These are phyloP conservation scores for Neurospora cerealis DNA, from an alignment of 495 filamentous ascomycete species.

Conservation along the genomic window DNA sequence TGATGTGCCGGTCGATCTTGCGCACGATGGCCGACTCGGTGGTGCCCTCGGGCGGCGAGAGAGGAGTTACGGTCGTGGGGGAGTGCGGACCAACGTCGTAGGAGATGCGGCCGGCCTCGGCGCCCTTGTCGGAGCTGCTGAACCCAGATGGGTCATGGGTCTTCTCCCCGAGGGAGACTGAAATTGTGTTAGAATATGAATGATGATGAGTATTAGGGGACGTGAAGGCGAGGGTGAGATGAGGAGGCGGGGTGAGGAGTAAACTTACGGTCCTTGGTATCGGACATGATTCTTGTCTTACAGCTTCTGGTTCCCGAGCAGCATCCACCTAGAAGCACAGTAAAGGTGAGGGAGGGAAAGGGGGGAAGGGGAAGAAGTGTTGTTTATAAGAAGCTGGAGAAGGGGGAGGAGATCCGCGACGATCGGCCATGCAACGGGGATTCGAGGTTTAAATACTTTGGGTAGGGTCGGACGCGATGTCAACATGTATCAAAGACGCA, in stretches of 20 bases:
- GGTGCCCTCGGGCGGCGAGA: constrained; percentile 16
- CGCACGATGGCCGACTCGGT: constrained; percentile 57
- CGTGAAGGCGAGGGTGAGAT: background rate
- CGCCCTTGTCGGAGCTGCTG: background rate
- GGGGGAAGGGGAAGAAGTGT: background rate
- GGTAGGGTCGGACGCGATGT: background rate
- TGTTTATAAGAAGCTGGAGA: background rate
- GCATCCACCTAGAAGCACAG: background rate
- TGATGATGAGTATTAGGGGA: too few species aligned
- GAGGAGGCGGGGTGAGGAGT: background rate
- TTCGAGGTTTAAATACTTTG: background rate
- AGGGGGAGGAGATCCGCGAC: background rate
- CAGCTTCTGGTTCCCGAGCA: background rate
- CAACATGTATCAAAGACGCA: background rate
- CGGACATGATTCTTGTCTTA: background rate
- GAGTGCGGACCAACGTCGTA: constrained; percentile 2
- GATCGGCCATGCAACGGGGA: background rate
- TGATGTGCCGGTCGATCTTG: constrained; percentile 69
- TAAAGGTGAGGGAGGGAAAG: background rate
- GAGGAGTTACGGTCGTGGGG: constrained; percentile 1
- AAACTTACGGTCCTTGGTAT: background rate
- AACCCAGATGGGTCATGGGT: background rate
- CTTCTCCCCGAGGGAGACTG: background rate
- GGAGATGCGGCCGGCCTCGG: background rate
- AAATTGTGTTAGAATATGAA: background rate